Base-by-base conservation (phyloP, 495 filamentous ascomycete species). In the Daldinia caldariorum region DNA sequence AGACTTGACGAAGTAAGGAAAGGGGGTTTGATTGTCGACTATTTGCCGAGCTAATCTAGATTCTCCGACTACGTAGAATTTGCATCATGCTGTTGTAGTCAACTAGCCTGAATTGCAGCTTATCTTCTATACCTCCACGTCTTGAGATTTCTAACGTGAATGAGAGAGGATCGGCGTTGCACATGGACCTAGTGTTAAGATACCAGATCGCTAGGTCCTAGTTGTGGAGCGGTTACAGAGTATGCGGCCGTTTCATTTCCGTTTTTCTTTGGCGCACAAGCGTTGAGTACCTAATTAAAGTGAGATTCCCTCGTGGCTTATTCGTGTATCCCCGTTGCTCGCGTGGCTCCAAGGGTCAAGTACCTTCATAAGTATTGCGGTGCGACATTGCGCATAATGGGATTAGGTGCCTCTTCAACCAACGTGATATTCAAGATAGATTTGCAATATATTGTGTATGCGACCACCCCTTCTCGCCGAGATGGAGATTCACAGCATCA, bases 291-390 rank as follows among this genome's bases (percentile, higher is more conserved):
- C 62, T 66, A 26, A 70, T 63, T 66, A 67, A 49, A 71, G 63
- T 67, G 20, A 13, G 13, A 54, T 58, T 71, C 59, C 63, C 69
- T 71, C 69, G 58, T 66, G 69, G 69, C 58, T 59, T 59, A 59
- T 4, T 66, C 55, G 59, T 60, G 54, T 71, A 66, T 58, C 63
- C 67, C 63, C 69, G 55, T 71, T 31, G 63, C 69, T 71, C 63
- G 63, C 59, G 63, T 67, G 69, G 63, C 47, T 45, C 7, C 59
- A 14, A 59, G 59, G 64, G 60, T 37, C 20, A n/a, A 22, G 7
- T 47, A 39, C 58, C 18, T 49, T 37, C 20, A 56, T 54, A 50
- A 66, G 61, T 53, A 38, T 62, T 63, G 58, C 16, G 60, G 49
- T 50, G 53, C 43, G 37, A 59, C 31, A 32, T 47, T 38, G 16